Evolutionary conservation across 2,329 filamentous ascomycete species (phyloP).

Genomic region (Penicillium digitatum): DNA sequence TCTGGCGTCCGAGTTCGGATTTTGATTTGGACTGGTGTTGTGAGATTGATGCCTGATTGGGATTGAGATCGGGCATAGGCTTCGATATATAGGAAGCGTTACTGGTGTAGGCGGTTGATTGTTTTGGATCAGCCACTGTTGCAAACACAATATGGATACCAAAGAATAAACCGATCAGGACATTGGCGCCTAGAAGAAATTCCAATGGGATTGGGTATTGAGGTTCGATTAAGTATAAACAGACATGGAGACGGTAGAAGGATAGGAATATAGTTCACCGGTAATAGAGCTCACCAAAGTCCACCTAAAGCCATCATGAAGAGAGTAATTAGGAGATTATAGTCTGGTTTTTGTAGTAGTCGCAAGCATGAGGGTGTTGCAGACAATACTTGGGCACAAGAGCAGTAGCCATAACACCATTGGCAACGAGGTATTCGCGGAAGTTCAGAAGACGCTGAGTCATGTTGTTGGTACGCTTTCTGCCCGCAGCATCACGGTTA

Average conservation of each 20-base stretch:
- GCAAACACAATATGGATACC: not conserved
- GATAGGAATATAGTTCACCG: not conserved
- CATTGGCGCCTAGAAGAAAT: not conserved
- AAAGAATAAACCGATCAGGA: not conserved
- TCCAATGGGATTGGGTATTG: constrained; percentile 6
- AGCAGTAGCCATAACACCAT: constrained; percentile 49
- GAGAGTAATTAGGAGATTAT: constrained; percentile 24
- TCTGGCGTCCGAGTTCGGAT: not conserved
- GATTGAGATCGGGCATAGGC: not conserved
- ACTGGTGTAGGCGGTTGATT: not conserved
- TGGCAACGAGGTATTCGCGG: constrained; percentile 56
- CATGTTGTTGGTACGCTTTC: constrained; percentile 51
- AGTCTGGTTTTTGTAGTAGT: constrained; percentile 52
- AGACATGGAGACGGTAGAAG: not conserved
- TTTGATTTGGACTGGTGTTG: not conserved
- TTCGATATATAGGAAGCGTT: not conserved
- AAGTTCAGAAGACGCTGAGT: constrained; percentile 58
- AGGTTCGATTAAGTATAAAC: constrained; percentile 3
- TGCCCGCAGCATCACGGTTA: constrained; percentile 48
- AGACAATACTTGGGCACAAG: constrained; percentile 57
- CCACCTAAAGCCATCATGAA: not conserved
- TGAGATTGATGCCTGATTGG: not conserved
- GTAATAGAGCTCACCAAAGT: not conserved
- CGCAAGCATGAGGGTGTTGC: constrained; percentile 56
- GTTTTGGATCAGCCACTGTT: not conserved